Base-by-base conservation (phyloP, 176 grass and related monocot species). In the Carex scoparia region DNA sequence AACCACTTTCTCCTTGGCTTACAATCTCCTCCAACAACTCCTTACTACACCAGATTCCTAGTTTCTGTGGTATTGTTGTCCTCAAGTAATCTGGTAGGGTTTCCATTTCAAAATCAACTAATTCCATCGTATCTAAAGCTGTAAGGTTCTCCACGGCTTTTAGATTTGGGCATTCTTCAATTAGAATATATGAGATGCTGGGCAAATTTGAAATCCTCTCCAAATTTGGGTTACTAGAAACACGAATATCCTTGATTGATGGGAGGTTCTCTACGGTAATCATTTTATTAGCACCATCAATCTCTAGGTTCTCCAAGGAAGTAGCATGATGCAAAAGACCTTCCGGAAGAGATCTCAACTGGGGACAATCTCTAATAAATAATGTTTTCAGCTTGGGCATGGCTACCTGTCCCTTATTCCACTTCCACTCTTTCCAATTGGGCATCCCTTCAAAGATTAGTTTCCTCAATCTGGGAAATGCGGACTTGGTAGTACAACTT, bases 351-450 rank as follows among this genome's bases (percentile, higher is more conserved):
- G 27, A 69, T 10, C 13, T 69, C 65, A 69, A 69, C 4, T 33
- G 9, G 19, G 65, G 65, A 35, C 65, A 33, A 13, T 69, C 12
- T 15, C 0, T 9, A 79, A 79, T 79, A 53, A 4, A n/a, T 28
- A 76, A 76, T 54, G 5, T 28, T 23, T 54, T 53, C 4, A 76
- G 48, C 8, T 79, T 32, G 10, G 74, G 74, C 74, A 79, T 79
- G 32, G 74, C 74, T 57, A 10, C 1, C 9, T 12, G 11, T 79
- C 13, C 48, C 15, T 79, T 30, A 8, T 79, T 38, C 74, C 74
- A 79, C 5, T 55, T 0, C 74, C 74, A 79, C 74, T 79, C 74
- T 79, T 30, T 11, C 74, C 74, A 79, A 79, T 55, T 55, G 7
- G n/a, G 3, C 74, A 79, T 54, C 2, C 10, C 16, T 56, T 31